Evolutionary conservation across 495 filamentous ascomycete genomes (phyloP).

Genomic region (Penicillium goetzii): DNA sequence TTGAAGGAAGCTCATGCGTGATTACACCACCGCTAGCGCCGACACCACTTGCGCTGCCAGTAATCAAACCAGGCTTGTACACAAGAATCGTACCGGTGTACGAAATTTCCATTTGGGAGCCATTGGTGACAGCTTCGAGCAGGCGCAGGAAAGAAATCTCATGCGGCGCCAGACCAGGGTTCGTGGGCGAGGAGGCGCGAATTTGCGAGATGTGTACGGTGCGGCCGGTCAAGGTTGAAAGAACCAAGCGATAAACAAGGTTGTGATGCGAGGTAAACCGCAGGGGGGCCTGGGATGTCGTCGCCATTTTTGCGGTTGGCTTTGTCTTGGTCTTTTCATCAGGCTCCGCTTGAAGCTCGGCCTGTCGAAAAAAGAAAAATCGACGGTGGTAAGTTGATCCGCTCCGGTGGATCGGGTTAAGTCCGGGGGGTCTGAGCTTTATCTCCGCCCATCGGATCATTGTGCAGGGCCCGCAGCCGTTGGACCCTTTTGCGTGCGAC

Average conservation of each 20-base stretch:
- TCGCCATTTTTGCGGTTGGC: slow-evolving; percentile 39
- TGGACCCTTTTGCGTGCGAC: slow-evolving; percentile 15
- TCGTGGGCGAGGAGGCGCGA: slow-evolving; percentile 77
- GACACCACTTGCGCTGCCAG: slow-evolving; percentile 69
- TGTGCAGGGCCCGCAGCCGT: neutral
- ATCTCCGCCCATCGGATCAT: slow-evolving; percentile 34
- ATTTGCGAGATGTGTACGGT: slow-evolving; percentile 92
- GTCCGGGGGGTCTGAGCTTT: slow-evolving; percentile 23
- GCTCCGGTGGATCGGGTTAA: slow-evolving; percentile 30
- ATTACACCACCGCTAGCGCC: slow-evolving; percentile 74
- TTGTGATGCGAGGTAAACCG: slow-evolving; percentile 81
- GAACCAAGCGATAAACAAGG: slow-evolving; percentile 81
- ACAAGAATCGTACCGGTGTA: slow-evolving; percentile 91
- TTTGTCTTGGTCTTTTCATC: slow-evolving; percentile 7
- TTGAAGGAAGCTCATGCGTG: slow-evolving; percentile 74
- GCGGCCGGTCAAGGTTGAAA: slow-evolving; percentile 87
- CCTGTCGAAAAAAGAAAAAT: slow-evolving; percentile 40
- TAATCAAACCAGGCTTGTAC: slow-evolving; percentile 90
- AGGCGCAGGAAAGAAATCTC: slow-evolving; percentile 96
- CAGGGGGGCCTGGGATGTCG: slow-evolving; percentile 54
- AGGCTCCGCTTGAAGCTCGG: slow-evolving; percentile 23
- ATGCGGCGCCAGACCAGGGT: slow-evolving; percentile 85
- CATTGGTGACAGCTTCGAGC: slow-evolving; percentile 93
- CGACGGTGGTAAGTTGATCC: slow-evolving; percentile 33
- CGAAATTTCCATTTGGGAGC: slow-evolving; percentile 89